Conservation (phyloP, 352 stramenopile species). For the Globisporangium okanoganense region DNA sequence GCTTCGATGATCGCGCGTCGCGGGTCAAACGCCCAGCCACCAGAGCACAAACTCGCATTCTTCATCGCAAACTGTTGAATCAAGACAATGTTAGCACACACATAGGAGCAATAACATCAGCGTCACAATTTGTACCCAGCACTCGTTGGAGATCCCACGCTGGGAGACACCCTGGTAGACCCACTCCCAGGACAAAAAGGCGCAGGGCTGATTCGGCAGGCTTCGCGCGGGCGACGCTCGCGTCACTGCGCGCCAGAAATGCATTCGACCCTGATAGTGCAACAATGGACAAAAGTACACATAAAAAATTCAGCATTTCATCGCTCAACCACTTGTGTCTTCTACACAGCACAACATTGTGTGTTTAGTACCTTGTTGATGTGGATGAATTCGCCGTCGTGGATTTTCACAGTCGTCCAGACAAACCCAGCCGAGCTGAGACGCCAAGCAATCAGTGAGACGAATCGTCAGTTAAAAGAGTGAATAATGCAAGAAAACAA, state of each 20-base stretch:
- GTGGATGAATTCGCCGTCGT: constrained; percentile 78
- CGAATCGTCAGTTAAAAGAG: background rate
- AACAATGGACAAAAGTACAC: background rate
- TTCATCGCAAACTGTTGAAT: constrained; percentile 74
- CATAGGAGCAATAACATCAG: no score
- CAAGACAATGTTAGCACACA: background rate
- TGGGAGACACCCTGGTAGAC: constrained; percentile 82
- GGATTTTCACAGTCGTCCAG: constrained; percentile 72
- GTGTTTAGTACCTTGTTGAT: constrained; percentile 60
- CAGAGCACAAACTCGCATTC: constrained; percentile 57
- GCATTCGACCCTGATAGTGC: constrained; percentile 46
- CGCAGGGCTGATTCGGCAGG: constrained; percentile 36
- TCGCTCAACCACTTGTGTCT: background rate
- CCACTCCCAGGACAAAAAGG: constrained; percentile 85
- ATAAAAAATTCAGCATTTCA: background rate
- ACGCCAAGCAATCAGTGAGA: background rate
- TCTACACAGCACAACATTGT: no score
- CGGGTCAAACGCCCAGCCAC: constrained; percentile 68
- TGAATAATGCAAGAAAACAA: background rate
- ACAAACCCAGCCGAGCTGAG: constrained; percentile 57
- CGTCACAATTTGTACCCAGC: constrained; percentile 45
- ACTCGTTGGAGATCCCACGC: constrained; percentile 74
- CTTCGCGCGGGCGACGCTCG: constrained; percentile 26
- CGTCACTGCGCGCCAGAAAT: constrained; percentile 82
- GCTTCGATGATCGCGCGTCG: constrained; percentile 73